These are phyloP conservation scores for Aureobasidium sp. DNA, from an alignment of 2,329 filamentous ascomycete species.

Conservation along the genomic window DNA sequence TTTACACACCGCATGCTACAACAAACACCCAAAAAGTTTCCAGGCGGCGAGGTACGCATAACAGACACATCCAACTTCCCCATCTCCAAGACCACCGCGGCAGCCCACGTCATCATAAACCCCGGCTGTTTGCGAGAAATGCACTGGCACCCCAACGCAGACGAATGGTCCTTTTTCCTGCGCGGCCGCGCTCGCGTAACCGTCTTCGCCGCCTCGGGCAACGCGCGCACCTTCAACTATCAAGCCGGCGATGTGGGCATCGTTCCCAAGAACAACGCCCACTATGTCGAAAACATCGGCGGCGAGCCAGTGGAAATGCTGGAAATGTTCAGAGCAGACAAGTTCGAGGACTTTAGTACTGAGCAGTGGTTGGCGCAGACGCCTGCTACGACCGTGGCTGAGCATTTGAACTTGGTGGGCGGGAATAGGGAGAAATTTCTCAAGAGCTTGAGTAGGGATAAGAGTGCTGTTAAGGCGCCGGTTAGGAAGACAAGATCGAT, in stretches of 20 bases:
- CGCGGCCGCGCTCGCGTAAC: conserved; percentile 62
- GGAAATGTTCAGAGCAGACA: conserved; percentile 57
- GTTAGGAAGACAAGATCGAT: conserved; percentile 11
- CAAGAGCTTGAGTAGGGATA: conserved; percentile 8
- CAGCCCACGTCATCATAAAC: conserved; percentile 61
- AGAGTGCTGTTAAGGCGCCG: conserved; percentile 12
- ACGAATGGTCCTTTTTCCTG: conserved; percentile 57
- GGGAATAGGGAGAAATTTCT: conserved; percentile 8
- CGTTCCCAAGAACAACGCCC: conserved; percentile 66
- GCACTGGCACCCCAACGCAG: conserved; percentile 62
- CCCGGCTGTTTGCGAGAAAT: conserved; percentile 68
- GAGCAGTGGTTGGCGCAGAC: conserved; percentile 63
- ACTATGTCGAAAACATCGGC: conserved; percentile 77
- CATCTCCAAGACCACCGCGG: conserved; percentile 62
- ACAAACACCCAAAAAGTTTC: conserved; percentile 56
- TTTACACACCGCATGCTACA: conserved; percentile 66
- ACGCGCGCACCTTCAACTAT: conserved; percentile 68
- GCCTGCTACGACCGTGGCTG: conserved; percentile 48
- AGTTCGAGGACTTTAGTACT: conserved; percentile 54
- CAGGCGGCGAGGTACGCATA: conserved; percentile 64
- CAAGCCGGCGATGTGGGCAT: conserved; percentile 66
- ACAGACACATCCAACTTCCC: conserved; percentile 69
- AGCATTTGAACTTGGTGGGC: conserved; percentile 10
- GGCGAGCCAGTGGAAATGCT: conserved; percentile 66
- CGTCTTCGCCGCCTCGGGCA: conserved; percentile 61